These are phyloP conservation scores for Alternaria postmessia DNA, from an alignment of 2,329 filamentous ascomycete genomes.

Conservation along the genomic window DNA sequence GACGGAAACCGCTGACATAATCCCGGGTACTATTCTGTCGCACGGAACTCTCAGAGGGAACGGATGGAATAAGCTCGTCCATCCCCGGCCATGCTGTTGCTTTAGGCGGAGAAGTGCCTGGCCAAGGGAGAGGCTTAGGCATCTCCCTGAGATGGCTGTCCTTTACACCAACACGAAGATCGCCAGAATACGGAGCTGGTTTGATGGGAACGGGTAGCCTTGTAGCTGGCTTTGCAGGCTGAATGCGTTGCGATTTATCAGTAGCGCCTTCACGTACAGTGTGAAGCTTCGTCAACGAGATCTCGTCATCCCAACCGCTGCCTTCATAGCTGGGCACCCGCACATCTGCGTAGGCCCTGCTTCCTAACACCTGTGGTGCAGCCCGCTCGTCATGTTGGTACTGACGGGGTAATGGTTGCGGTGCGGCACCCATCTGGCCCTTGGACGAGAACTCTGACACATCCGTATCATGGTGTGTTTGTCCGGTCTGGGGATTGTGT, in stretches of 20 bases:
- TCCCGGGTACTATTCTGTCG: slow-evolving; percentile 8
- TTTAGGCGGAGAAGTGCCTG: slow-evolving; percentile 7
- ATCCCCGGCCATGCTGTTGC: slow-evolving; percentile 18
- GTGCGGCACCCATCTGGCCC: slow-evolving; percentile 30
- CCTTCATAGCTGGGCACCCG: slow-evolving; percentile 38
- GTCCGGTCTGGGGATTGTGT: not conserved
- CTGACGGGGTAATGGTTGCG: slow-evolving; percentile 19
- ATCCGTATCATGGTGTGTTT: not conserved
- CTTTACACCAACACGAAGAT: slow-evolving; percentile 18
- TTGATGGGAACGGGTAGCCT: slow-evolving; percentile 30
- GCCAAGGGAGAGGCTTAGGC: slow-evolving; percentile 13
- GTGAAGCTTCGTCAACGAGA: slow-evolving; percentile 28
- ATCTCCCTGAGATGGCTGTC: slow-evolving; percentile 1
- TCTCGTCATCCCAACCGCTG: slow-evolving; percentile 30
- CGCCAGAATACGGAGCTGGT: slow-evolving; percentile 21
- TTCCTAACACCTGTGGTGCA: not conserved
- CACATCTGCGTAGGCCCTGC: slow-evolving; percentile 8
- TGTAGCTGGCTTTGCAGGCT: slow-evolving; percentile 12
- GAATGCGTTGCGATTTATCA: slow-evolving; percentile 2
- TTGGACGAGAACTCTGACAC: slow-evolving; percentile 23
- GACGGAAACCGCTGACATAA: not conserved
- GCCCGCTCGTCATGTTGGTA: not conserved
- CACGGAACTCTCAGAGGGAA: slow-evolving; percentile 33
- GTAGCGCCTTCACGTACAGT: slow-evolving; percentile 3
- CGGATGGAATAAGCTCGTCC: slow-evolving; percentile 19